Evolutionary conservation across 2,329 filamentous ascomycete species (phyloP).

Genomic region (Aureobasidium namibiae): DNA sequence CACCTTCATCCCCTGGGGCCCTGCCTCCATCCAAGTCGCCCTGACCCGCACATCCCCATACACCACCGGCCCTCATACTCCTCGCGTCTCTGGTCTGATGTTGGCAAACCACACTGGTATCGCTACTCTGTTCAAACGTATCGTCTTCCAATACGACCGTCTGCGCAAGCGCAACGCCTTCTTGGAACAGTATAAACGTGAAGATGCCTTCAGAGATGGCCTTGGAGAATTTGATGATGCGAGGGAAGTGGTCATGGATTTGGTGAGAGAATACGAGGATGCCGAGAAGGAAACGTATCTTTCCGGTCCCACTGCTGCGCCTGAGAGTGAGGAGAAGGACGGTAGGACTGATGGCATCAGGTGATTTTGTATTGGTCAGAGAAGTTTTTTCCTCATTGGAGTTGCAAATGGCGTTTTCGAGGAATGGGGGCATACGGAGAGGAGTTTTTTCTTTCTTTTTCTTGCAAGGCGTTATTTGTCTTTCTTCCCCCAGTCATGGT

Average conservation of each 20-base stretch:
- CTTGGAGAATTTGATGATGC: slow-evolving; percentile 93
- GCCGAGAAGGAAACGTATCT: slow-evolving; percentile 88
- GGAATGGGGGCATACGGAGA: background rate
- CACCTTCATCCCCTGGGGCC: slow-evolving; percentile 97
- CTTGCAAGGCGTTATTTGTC: too few relatives aligned
- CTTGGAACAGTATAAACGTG: slow-evolving; percentile 92
- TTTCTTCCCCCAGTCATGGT: too few relatives aligned
- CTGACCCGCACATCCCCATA: slow-evolving; percentile 95
- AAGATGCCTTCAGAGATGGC: slow-evolving; percentile 84
- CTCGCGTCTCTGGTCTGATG: slow-evolving; percentile 89
- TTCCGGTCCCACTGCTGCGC: slow-evolving; percentile 50
- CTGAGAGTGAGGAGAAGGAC: slow-evolving; percentile 24
- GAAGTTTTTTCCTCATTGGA: too few relatives aligned
- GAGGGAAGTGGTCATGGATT: slow-evolving; percentile 78
- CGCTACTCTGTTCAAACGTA: slow-evolving; percentile 91
- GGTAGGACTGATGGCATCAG: slow-evolving; percentile 16
- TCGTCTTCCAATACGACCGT: slow-evolving; percentile 83
- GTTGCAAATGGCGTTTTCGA: background rate
- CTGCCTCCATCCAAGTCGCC: slow-evolving; percentile 94
- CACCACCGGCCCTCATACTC: slow-evolving; percentile 83
- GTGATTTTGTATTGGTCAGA: too few relatives aligned
- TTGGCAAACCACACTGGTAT: slow-evolving; percentile 97
- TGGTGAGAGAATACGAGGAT: slow-evolving; percentile 92
- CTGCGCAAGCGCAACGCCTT: slow-evolving; percentile 96
- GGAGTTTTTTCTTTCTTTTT: background rate